These are phyloP conservation scores for Cercospora zeae-maydis DNA, from an alignment of 2,329 filamentous ascomycete species.

Conservation along the genomic window DNA sequence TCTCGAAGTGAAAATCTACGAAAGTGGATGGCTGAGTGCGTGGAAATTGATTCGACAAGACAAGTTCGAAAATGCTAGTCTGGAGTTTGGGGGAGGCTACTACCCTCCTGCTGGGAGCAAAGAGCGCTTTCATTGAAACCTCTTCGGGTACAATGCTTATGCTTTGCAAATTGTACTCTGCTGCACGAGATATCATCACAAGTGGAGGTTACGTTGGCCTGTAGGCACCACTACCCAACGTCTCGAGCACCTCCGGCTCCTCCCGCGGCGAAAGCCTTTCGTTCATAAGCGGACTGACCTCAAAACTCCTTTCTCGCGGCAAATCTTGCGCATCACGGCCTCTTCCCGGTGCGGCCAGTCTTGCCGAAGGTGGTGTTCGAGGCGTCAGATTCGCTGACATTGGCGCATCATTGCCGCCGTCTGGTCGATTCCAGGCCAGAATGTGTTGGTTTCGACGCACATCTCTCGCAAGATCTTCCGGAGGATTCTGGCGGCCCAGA, in stretches of 20 bases:
- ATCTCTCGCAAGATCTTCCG: background rate
- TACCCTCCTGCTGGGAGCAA: conserved; percentile 43
- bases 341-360: conserved; percentile 3
- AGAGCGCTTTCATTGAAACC: conserved; percentile 36
- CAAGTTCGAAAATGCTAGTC: conserved; percentile 42
- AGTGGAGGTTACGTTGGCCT: background rate
- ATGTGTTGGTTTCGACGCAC: conserved; percentile 2
- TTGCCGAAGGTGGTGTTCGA: conserved; percentile 21
- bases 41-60: conserved; percentile 44
- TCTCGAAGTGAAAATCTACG: conserved; percentile 43
- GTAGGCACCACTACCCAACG: conserved; percentile 2
- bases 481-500: background rate
- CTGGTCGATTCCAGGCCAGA: conserved; percentile 6
- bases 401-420: conserved; percentile 5
- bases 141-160: background rate
- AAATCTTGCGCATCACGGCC: background rate
- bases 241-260: background rate
- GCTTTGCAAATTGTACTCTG: background rate
- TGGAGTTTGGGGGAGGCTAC: conserved; percentile 51
- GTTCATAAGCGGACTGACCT: conserved; percentile 16
- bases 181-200: background rate
- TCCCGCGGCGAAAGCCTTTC: background rate
- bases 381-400: conserved; percentile 23
- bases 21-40: conserved; percentile 38
- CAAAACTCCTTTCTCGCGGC: conserved; percentile 13